Evolutionary conservation across 2,329 filamentous ascomycete species (phyloP), one percentile per base, ranked within the genome.

Genomic region (Aspergillus latus): DNA sequence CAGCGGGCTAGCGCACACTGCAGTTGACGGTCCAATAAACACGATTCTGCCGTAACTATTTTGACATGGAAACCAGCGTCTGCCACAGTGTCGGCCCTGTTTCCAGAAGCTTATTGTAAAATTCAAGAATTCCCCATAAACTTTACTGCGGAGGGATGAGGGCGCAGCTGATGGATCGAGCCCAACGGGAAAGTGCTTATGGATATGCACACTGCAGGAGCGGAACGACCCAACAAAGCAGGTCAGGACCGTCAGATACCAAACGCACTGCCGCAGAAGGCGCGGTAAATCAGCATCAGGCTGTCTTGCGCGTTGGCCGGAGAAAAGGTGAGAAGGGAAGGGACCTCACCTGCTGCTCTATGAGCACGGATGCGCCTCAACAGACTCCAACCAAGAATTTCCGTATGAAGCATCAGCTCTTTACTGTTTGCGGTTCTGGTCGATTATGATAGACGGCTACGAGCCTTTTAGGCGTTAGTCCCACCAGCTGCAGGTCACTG

Each of bases 221-320:
- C 52, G 49, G 16, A 58, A 47, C 28, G 32, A 15, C 34, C 34
- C n/a, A 15, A 32, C n/a, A 13, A 15, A 50, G 34, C 39, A 36
- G 15, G 46, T 51, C 51, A 56, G 48, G 40, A 52, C 54, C 30
- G 36, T 21, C 21, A 21, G 21, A 21, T 21, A 21, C 21, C 21
- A 21, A 55, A 49, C 49, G 59, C 57, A 53, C 37, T 49, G 39
- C 52, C 48, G 53, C 59, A 52, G n/a, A 46, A 46, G n/a, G 42
- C 50, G 50, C 50, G 15, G 5, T 26, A 52, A 52, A 39, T 52
- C 40, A 21, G 39, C n/a, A 34, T 15, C 30, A 15, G 32, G 36
- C 4, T n/a, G n/a, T 21, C 54, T 50, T 55, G 30, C 46, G 42
- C 29, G 9, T 40, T 40, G 13, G 15, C 10, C 9, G 32, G 29